phyloP scores from a whole-genome alignment of 2,329 filamentous ascomycete genomes.

The Penicillium capsulatum region DNA sequence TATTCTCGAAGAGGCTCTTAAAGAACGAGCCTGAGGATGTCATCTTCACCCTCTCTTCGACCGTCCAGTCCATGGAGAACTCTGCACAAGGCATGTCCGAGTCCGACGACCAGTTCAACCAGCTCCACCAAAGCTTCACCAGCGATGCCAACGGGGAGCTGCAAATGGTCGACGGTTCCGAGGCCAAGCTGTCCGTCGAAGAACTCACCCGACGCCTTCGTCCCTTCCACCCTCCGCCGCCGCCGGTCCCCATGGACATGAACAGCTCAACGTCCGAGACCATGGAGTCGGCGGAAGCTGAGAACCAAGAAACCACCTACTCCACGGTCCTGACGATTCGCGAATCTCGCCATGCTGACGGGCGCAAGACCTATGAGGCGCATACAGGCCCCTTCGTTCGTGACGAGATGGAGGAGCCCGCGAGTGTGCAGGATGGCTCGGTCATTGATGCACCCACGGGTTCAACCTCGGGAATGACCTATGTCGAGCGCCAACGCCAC shows the following conservation, averaged over 20 bases:
- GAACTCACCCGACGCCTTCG: slow-evolving; percentile 66
- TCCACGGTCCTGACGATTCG: slow-evolving; percentile 51
- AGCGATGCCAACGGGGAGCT: slow-evolving; percentile 36
- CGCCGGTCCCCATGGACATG: slow-evolving; percentile 57
- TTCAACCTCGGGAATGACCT: slow-evolving; percentile 41
- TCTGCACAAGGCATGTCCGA: slow-evolving; percentile 31
- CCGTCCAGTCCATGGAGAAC: slow-evolving; percentile 44
- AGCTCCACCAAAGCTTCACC: slow-evolving; percentile 26
- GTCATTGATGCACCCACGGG: slow-evolving; percentile 55
- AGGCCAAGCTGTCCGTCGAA: slow-evolving; percentile 63
- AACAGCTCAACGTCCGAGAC: slow-evolving; percentile 25
- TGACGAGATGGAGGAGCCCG: slow-evolving; percentile 37
- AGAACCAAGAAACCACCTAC: slow-evolving; percentile 41
- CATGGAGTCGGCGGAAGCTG: slow-evolving; percentile 38
- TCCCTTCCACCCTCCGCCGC: slow-evolving; percentile 81
- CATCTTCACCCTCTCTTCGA: slow-evolving; percentile 60
- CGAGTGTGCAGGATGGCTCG: slow-evolving; percentile 25
- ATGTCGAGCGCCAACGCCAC: slow-evolving; percentile 65
- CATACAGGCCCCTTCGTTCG: slow-evolving; percentile 49
- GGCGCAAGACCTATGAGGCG: slow-evolving; percentile 50
- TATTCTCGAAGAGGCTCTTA: slow-evolving; percentile 63
- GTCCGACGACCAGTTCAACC: slow-evolving; percentile 34
- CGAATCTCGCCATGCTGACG: slow-evolving; percentile 49
- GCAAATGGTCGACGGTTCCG: slow-evolving; percentile 51
- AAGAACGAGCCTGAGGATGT: slow-evolving; percentile 52